Evolutionary conservation across 306 rosid genomes (phyloP).

Genomic region (Cajanus cajan): DNA sequence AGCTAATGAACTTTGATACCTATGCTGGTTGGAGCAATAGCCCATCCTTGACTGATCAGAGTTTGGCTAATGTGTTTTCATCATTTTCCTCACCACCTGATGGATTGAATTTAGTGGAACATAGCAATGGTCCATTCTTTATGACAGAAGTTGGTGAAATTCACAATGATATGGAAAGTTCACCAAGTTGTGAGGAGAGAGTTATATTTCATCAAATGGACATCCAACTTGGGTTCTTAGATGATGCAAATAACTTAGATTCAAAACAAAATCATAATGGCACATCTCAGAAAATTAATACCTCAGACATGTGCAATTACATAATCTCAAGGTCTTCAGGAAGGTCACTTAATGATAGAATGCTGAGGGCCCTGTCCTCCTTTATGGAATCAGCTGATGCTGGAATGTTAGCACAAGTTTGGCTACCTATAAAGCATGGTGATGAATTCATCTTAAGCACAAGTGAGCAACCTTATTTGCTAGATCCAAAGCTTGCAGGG

Average conservation of each 20-base stretch:
- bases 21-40: conserved; percentile 75
- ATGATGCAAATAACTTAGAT: conserved; percentile 31
- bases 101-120: conserved; percentile 48
- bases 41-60: conserved; percentile 42
- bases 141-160: conserved; percentile 43
- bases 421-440: conserved; percentile 82
- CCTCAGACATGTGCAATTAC: conserved; percentile 31
- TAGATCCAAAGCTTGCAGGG: conserved; percentile 80
- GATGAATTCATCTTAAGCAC: conserved; percentile 70
- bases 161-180: conserved; percentile 38
- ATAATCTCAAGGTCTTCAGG: conserved; percentile 47
- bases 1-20: conserved; percentile 67
- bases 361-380: conserved; percentile 77
- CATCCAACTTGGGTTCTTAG: conserved; percentile 40
- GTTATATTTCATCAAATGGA: conserved; percentile 51
- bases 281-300: conserved; percentile 35
- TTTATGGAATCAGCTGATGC: conserved; percentile 80
- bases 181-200: conserved; percentile 45
- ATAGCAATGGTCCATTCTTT: conserved; percentile 36
- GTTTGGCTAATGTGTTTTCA: conserved; percentile 46
- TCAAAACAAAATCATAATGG: conserved; percentile 30
- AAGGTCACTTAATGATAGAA: conserved; percentile 81
- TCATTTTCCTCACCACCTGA: conserved; percentile 50
- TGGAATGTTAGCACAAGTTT: conserved; percentile 91
- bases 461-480: conserved; percentile 90